phyloP scores from a whole-genome alignment of 1,284 basidiomycete species.

The Ganoderma lucidum region DNA sequence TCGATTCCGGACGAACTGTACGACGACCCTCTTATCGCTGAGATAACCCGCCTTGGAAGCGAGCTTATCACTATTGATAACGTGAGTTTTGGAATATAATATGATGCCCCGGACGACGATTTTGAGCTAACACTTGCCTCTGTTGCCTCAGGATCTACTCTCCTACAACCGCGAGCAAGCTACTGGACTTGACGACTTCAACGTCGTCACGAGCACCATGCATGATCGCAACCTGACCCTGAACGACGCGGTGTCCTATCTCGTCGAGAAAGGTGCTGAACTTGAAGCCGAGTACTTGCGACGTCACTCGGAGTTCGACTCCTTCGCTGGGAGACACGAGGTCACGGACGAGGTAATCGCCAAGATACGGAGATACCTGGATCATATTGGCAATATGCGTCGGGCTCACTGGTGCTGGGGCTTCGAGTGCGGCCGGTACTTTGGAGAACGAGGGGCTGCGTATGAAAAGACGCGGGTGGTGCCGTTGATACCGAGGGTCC shows the following conservation, averaged over 20 bases:
- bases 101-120: too few species aligned
- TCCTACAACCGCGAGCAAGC: slow-evolving; percentile 50
- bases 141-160: slow-evolving; percentile 34
- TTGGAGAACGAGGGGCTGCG: slow-evolving; percentile 39
- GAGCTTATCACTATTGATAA: slow-evolving; percentile 36
- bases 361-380: slow-evolving; percentile 37
- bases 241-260: slow-evolving; percentile 41
- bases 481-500: background rate
- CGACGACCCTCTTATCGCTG: slow-evolving; percentile 39
- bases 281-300: slow-evolving; percentile 36
- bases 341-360: background rate
- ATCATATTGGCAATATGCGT: slow-evolving; percentile 41
- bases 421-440: slow-evolving; percentile 45
- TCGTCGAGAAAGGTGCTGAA: slow-evolving; percentile 34
- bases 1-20: slow-evolving; percentile 44
- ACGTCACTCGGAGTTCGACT: slow-evolving; percentile 30
- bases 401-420: slow-evolving; percentile 43
- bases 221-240: slow-evolving; percentile 36
- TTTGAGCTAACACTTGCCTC: too few species aligned
- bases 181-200: slow-evolving; percentile 44
- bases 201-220: slow-evolving; percentile 46
- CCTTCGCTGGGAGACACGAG: slow-evolving; percentile 1
- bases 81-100: slow-evolving; percentile 30
- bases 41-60: slow-evolving; percentile 30
- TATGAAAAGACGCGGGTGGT: slow-evolving; percentile 29